Base-by-base conservation (phyloP, 2,329 filamentous ascomycete species). In the Verticillium nubilum region DNA sequence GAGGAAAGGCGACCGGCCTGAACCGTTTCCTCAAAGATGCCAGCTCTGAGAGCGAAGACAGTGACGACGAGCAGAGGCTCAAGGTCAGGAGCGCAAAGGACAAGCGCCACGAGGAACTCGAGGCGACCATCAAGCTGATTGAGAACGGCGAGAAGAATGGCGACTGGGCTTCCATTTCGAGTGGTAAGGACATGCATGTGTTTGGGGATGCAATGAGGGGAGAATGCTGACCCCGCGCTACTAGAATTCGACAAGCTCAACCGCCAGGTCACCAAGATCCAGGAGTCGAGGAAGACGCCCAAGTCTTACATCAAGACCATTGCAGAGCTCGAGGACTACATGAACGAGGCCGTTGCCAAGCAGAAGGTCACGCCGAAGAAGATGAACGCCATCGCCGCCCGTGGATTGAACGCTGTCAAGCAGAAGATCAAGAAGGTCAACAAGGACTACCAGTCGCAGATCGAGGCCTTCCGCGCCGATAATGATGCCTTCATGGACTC, bases 371-470 rank as follows among this genome's bases (percentile, higher is more conserved):
- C 91, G 2, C 87, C 89, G 64, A 97, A 97, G 86, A 98, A 97
- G 85, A 97, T 98, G 93, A 99, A 97, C 79, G 92, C 93, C 63
- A 95, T 89, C 72, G 96, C 94, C 73, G 90, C 92, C 66, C 91
- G 92, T 78, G 92, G 93, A 70, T 85, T 99, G 70, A 99, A 98
- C 75, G 92, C 93, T 63, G 91, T 98, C 71, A 96, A 97, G 80
- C 95, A 99, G 77, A 93, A 93, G 79, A 92, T 99, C 81, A 93
- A 94, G 86, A 98, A 97, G 86, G 94, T 94, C 79, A 96, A 94
- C 84, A 96, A 96, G 79, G 94, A 98, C 65, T 94, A 94, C 78
- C 86, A 91, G 71, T 81, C 84, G 63, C 91, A 97, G 71, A 89
- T 99, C 69, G 92, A 97, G 67, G 85, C 88, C 64, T 99, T 94